Evolutionary conservation across 345 rosid genomes (phyloP), one percentile per base, ranked within the genome.

Genomic region (Boechera retrofracta): DNA sequence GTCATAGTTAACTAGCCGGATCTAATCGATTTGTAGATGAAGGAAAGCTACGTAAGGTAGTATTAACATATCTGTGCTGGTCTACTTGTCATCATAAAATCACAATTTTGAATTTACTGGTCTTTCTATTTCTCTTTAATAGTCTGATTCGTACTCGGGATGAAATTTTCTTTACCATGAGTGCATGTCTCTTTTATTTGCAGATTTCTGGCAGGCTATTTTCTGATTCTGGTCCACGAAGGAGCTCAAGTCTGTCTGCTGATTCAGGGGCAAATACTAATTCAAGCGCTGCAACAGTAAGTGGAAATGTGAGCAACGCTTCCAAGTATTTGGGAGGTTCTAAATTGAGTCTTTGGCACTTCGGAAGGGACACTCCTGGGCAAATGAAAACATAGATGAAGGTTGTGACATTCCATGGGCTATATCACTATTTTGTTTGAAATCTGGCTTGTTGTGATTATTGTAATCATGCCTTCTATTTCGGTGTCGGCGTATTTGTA

Each of bases 161-260:
- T 59, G 69, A 67, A n/a, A 41, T 32, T 65, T 61, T 39, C 54
- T 44, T 12, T 44, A 64, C 26, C 24, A 8, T 64, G 62, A 70
- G 64, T 55, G 12, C 64, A 51, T 66, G 57, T 55, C 32, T 78
- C 16, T 33, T 81, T 52, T 44, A 6, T 58, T 76, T 82, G 76
- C 81, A 93, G 99, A 93, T 95, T 65, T 95, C 99, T 63, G 99
- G 99, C 77, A 89, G 99, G 82, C 79, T 95, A 73, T 95, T 95
- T 83, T 85, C 97, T 73, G 99, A 95, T 88, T 92, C 97, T 83
- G 94, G 93, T 75, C 91, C 97, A 51, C 87, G 97, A 53, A 79
- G 96, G 80, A 88, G 93, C 83, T 85, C 90, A 18, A 89, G 97
- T 75, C 93, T 92, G 53, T 86, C 93, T 79, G 87, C 83, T 47